These are phyloP conservation scores for Saccharomyces hybrid DNA, from an alignment of 1,139 yeast genomes.

Conservation along the genomic window DNA sequence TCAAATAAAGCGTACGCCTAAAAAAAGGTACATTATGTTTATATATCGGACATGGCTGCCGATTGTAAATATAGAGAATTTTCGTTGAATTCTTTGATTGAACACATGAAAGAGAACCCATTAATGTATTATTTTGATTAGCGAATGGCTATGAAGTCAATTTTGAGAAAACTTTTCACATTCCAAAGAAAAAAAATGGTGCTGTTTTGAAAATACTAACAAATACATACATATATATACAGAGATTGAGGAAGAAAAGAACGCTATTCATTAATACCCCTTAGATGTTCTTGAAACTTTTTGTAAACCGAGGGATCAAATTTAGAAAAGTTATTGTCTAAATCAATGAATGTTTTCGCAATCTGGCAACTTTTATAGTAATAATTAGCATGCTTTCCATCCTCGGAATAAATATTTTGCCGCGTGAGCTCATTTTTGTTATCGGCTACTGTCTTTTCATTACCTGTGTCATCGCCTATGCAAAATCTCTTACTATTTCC, in stretches of 20 bases:
- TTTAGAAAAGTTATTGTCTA: slow-evolving; percentile 55
- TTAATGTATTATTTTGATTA: too few relatives aligned
- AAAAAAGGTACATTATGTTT: too few relatives aligned
- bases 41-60: too few relatives aligned
- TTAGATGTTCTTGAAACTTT: slow-evolving; percentile 39
- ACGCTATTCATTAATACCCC: slow-evolving; percentile 5
- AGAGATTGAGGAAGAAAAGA: neutral
- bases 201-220: too few relatives aligned
- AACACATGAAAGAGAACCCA: too few relatives aligned
- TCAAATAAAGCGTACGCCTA: too few relatives aligned
- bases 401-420: neutral
- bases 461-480: neutral
- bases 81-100: too few relatives aligned
- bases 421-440: slow-evolving; percentile 13
- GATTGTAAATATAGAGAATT: too few relatives aligned
- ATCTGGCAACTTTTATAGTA: slow-evolving; percentile 57
- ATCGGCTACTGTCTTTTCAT: slow-evolving; percentile 17
- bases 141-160: too few relatives aligned
- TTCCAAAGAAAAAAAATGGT: neutral
- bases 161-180: too few relatives aligned
- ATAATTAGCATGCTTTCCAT: slow-evolving; percentile 34
- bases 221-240: neutral
- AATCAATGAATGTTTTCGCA: slow-evolving; percentile 52
- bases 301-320: slow-evolving; percentile 47
- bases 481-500: neutral